Evolutionary conservation across 768 basidiomycete genomes (phyloP).

Genomic region (Xanthoconium stramineum): DNA sequence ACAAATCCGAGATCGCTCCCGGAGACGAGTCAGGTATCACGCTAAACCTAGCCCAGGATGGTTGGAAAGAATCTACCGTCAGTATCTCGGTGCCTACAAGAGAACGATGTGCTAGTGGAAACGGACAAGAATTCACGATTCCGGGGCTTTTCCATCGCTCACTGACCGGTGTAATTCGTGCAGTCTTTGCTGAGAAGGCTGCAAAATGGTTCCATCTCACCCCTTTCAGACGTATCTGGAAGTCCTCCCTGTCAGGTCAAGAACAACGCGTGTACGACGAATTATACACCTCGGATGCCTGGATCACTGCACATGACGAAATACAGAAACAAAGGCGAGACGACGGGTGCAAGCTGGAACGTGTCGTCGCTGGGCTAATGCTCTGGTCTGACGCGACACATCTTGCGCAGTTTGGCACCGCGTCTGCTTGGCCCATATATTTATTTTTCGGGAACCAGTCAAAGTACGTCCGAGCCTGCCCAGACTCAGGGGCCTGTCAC

Average conservation of each 20-base stretch:
- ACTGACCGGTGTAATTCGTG: neutral
- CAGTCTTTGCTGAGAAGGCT: slow-evolving; percentile 1
- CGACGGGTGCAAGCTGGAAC: too few species aligned
- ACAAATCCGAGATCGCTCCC: slow-evolving; percentile 4
- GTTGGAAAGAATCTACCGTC: too few species aligned
- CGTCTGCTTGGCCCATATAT: neutral
- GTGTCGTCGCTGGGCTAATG: neutral
- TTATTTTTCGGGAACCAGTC: neutral
- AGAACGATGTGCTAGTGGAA: too few species aligned
- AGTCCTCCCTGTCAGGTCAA: neutral
- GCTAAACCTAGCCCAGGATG: too few species aligned
- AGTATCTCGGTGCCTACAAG: too few species aligned
- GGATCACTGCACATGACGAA: slow-evolving; percentile 19
- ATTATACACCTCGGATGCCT: slow-evolving; percentile 22
- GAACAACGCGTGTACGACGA: slow-evolving; percentile 21
- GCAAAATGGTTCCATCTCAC: slow-evolving; percentile 22
- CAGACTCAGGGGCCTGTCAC: neutral
- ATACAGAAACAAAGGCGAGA: slow-evolving; percentile 13
- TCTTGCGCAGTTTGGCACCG: neutral
- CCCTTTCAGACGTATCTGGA: slow-evolving; percentile 25
- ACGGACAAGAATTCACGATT: too few species aligned
- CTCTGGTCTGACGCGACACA: neutral
- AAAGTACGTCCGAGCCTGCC: neutral
- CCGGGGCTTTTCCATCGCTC: too few species aligned
- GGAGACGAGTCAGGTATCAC: too few species aligned